phyloP scores from a whole-genome alignment of 176 grass and related monocot species.

The Oryza coarctata region DNA sequence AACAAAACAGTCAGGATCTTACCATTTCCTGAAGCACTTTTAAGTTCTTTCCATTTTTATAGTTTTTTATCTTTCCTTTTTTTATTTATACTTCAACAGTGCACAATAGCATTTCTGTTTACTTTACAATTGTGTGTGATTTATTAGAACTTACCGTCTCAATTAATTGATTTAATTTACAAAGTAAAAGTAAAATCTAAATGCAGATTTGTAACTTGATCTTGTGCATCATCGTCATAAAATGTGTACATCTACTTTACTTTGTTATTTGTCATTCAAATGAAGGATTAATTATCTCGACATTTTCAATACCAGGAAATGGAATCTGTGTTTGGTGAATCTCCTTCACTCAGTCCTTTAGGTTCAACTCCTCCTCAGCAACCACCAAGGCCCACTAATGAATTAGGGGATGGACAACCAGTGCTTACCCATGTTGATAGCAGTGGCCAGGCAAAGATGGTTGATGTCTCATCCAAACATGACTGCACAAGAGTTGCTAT shows the following conservation, averaged over 20 bases:
- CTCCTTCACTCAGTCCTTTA: constrained; percentile 58
- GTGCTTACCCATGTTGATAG: constrained; percentile 70
- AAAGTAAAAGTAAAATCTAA: not conserved
- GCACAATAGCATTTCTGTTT: constrained; percentile 5
- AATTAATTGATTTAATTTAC: not conserved
- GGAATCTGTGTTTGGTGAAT: constrained; percentile 81
- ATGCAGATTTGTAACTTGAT: not conserved
- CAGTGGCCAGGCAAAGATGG: constrained; percentile 78
- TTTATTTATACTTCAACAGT: not conserved
- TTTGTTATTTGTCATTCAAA: not conserved
- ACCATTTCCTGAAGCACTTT: not conserved
- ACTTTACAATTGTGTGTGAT: not conserved
- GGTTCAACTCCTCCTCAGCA: constrained; percentile 53
- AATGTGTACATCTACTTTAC: not conserved
- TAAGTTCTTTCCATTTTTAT: constrained; percentile 20
- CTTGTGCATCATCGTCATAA: not conserved
- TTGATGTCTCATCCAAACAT: constrained; percentile 78
- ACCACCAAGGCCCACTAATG: constrained; percentile 4
- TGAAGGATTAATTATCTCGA: not conserved
- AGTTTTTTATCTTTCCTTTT: no score
- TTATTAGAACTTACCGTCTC: constrained; percentile 10
- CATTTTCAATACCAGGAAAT: constrained; percentile 62
- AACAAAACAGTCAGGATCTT: not conserved
- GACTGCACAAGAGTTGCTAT: constrained; percentile 73
- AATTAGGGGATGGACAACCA: constrained; percentile 12